phyloP scores from a whole-genome alignment of 345 rosid genomes.

The Moricandia moricandioides region DNA sequence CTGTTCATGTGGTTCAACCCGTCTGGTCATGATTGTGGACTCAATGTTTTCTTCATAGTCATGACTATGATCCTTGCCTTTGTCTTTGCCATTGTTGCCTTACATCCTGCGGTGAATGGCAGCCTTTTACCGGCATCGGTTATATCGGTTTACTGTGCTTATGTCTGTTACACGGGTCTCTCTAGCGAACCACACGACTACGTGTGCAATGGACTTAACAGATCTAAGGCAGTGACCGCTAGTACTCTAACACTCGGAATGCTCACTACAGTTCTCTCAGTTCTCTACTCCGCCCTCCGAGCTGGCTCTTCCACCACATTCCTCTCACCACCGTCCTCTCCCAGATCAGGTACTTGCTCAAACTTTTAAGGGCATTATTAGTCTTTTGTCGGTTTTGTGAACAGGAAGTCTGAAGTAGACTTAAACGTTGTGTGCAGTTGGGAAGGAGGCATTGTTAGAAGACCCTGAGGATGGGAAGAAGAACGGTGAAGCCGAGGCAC shows the following conservation, averaged over 20 bases:
- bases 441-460: conserved; percentile 57
- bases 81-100: conserved; percentile 60
- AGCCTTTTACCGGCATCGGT: conserved; percentile 98
- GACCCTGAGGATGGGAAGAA: conserved; percentile 71
- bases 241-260: conserved; percentile 84
- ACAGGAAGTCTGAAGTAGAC: not conserved
- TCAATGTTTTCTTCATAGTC: conserved; percentile 86
- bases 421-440: conserved; percentile 44
- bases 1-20: conserved; percentile 98
- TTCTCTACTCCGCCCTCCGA: conserved; percentile 83
- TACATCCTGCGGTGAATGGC: conserved; percentile 94
- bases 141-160: conserved; percentile 85
- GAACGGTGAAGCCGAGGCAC: conserved; percentile 52
- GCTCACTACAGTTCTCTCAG: conserved; percentile 89
- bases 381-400: not conserved
- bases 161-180: conserved; percentile 94
- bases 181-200: conserved; percentile 94
- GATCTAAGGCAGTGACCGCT: conserved; percentile 68
- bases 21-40: conserved; percentile 89
- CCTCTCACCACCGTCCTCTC: conserved; percentile 88
- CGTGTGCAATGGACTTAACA: conserved; percentile 85
- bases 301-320: conserved; percentile 93
- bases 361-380: not conserved
- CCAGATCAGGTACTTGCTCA: conserved; percentile 59
- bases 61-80: conserved; percentile 89